These are phyloP conservation scores for Corymbia calophylla DNA, from an alignment of 441 rosid species.

Conservation along the genomic window DNA sequence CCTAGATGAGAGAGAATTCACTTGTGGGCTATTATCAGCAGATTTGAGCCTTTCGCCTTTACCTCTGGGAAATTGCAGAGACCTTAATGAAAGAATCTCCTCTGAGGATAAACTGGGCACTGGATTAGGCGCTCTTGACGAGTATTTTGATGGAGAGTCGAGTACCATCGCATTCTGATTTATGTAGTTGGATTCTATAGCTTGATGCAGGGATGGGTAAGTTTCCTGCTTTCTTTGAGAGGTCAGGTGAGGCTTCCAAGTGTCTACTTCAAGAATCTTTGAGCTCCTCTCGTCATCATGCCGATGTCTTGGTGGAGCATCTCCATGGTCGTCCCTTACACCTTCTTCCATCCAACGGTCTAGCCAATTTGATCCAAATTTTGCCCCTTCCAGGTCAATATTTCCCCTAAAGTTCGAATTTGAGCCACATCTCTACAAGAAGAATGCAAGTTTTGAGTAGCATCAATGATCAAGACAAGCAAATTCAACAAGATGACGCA, in stretches of 20 bases:
- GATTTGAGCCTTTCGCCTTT: slow-evolving; percentile 16
- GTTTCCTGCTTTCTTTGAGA: slow-evolving; percentile 20
- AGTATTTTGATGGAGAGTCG: slow-evolving; percentile 28
- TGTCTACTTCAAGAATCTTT: slow-evolving; percentile 69
- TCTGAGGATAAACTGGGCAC: slow-evolving; percentile 21
- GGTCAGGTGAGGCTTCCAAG: slow-evolving; percentile 62
- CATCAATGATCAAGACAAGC: neutral
- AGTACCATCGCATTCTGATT: slow-evolving; percentile 15
- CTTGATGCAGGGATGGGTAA: slow-evolving; percentile 2
- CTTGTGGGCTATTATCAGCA: slow-evolving; percentile 43
- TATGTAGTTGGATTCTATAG: slow-evolving; percentile 4
- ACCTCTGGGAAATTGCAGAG: slow-evolving; percentile 8
- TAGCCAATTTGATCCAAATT: slow-evolving; percentile 51
- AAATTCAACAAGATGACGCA: neutral
- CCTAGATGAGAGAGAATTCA: slow-evolving; percentile 32
- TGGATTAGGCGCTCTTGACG: slow-evolving; percentile 30
- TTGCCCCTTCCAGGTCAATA: slow-evolving; percentile 29
- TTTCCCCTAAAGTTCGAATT: slow-evolving; percentile 38
- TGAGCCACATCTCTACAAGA: slow-evolving; percentile 48
- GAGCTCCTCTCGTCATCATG: slow-evolving; percentile 37
- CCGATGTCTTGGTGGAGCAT: slow-evolving; percentile 9
- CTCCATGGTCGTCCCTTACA: slow-evolving; percentile 25
- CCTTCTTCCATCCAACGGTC: slow-evolving; percentile 65
- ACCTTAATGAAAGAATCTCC: slow-evolving; percentile 17
- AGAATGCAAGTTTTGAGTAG: neutral